Evolutionary conservation across 208 protist species (phyloP).

Genomic region (Kentomonas sorsogonicus): DNA sequence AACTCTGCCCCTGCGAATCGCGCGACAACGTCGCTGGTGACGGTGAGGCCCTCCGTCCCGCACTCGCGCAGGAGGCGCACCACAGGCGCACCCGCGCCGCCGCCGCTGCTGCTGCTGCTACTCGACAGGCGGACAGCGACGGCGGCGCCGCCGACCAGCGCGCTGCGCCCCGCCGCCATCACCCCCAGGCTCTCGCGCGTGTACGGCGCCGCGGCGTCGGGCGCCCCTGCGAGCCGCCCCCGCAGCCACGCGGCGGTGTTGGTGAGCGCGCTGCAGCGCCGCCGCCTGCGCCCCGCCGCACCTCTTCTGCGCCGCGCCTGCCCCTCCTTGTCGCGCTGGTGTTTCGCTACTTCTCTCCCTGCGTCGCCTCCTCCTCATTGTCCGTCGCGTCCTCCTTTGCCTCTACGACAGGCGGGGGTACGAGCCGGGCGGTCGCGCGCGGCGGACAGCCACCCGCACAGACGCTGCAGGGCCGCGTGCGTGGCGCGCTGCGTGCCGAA

Average conservation of each 20-base stretch:
- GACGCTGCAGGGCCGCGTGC: slow-evolving; percentile 20
- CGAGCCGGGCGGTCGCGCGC: not conserved
- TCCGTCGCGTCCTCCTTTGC: not conserved
- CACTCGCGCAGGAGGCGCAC: not conserved
- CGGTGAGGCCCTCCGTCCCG: not conserved
- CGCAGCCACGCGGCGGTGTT: not conserved
- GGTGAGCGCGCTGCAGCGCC: not conserved
- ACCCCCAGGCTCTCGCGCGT: slow-evolving; percentile 45
- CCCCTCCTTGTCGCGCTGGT: too few relatives aligned
- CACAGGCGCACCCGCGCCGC: slow-evolving; percentile 17
- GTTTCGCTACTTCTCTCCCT: too few relatives aligned
- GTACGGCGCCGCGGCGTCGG: slow-evolving; percentile 20
- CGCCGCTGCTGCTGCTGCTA: too few relatives aligned
- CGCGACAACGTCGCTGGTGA: slow-evolving; percentile 2
- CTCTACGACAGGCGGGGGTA: not conserved
- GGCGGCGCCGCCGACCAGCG: slow-evolving; percentile 25
- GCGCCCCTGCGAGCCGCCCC: not conserved
- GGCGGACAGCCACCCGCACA: slow-evolving; percentile 21
- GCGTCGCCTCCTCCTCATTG: not conserved
- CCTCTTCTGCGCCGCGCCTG: not conserved
- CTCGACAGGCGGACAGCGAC: slow-evolving; percentile 20
- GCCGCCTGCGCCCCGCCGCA: not conserved
- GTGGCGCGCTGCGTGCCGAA: slow-evolving; percentile 36
- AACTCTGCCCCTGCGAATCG: not conserved
- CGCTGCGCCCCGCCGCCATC: slow-evolving; percentile 25